These are phyloP conservation scores for Pseudohalonectria lignicola DNA, from an alignment of 2,329 filamentous ascomycete genomes.

Conservation along the genomic window DNA sequence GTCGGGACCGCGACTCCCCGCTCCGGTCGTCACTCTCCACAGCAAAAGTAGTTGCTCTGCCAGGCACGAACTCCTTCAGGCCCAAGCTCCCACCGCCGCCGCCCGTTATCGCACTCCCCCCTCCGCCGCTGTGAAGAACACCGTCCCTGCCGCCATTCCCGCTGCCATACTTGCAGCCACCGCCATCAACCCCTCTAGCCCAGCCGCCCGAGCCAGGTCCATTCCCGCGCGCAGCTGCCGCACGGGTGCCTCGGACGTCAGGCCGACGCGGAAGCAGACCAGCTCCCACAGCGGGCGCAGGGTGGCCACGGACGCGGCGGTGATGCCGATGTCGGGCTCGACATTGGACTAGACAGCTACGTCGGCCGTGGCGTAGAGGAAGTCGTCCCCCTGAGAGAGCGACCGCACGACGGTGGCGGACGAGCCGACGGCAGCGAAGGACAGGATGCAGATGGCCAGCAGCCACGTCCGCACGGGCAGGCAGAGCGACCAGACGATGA, in stretches of 20 bases:
- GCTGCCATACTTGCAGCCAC: neutral
- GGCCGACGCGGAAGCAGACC: neutral
- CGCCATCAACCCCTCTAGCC: neutral
- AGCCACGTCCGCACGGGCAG: conserved; percentile 7
- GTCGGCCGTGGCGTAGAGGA: conserved; percentile 29
- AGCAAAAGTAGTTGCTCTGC: too few species aligned
- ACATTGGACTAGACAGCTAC: conserved; percentile 34
- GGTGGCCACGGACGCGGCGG: conserved; percentile 25
- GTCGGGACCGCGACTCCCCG: neutral
- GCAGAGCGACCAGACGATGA: conserved; percentile 26
- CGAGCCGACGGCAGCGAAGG: conserved; percentile 18
- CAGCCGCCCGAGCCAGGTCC: neutral
- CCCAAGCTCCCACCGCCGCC: too few species aligned
- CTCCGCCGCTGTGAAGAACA: neutral
- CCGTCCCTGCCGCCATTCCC: neutral
- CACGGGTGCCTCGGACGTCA: neutral
- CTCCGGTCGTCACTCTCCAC: neutral
- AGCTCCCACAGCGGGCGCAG: conserved; percentile 20
- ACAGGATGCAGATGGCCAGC: conserved; percentile 16
- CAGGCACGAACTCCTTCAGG: too few species aligned
- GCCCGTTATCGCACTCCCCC: neutral
- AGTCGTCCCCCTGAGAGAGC: conserved; percentile 24
- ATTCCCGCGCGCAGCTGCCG: neutral
- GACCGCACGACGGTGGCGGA: conserved; percentile 31
- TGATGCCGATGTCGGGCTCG: conserved; percentile 29